Evolutionary conservation across 768 basidiomycete species (phyloP).

Genomic region (Auriscalpium orientale): DNA sequence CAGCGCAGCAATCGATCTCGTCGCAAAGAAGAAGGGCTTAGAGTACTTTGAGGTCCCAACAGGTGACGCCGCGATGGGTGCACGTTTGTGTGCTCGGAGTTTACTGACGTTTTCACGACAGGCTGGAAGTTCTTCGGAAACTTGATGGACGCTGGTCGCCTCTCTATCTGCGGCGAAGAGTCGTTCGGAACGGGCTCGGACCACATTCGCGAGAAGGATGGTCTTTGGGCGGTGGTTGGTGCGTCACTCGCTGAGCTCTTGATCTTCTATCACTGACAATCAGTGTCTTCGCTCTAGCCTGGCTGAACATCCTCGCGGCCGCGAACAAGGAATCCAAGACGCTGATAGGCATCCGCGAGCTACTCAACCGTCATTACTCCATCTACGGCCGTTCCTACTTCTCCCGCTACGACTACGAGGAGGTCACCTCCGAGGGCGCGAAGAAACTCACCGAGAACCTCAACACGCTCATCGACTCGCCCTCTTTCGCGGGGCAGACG

Average conservation of each 20-base stretch:
- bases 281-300: conserved; percentile 46
- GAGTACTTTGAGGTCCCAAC: conserved; percentile 97
- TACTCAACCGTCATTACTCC: conserved; percentile 81
- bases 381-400: conserved; percentile 97
- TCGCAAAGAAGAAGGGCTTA: conserved; percentile 87
- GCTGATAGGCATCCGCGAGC: conserved; percentile 83
- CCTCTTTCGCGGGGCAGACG: conserved; percentile 59
- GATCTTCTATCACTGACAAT: not conserved
- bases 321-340: conserved; percentile 68
- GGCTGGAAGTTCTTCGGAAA: conserved; percentile 99
- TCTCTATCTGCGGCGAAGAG: conserved; percentile 99
- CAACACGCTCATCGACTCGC: conserved; percentile 58
- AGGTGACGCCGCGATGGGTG: conserved; percentile 38
- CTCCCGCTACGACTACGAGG: conserved; percentile 98
- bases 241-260: conserved; percentile 22
- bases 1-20: conserved; percentile 91
- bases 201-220: conserved; percentile 99
- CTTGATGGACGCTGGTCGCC: conserved; percentile 95
- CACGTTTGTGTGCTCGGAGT: no score
- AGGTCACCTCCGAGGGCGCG: conserved; percentile 87
- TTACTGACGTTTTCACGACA: conserved; percentile 22
- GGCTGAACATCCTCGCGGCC: conserved; percentile 94
- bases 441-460: conserved; percentile 76
- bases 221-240: conserved; percentile 96
- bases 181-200: conserved; percentile 99